A percentile compares a stretch with the other conserved stretches of the same genome.
phyloP scores from a whole-genome alignment of 1,139 yeast genomes.

The Hansenula anomala region DNA sequence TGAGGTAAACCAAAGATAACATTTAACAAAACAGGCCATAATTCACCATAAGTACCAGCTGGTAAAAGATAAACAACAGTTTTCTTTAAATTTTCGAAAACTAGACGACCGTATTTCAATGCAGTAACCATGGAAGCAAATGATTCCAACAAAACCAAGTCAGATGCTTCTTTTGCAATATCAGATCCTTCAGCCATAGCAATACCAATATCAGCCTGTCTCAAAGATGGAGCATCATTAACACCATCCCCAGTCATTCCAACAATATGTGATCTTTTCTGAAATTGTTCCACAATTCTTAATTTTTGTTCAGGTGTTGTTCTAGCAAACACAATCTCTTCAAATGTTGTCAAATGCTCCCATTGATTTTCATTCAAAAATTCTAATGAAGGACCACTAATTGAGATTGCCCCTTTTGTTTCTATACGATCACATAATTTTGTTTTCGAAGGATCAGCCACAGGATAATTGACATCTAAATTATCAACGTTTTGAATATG shows the following conservation, averaged over 20 bases:
- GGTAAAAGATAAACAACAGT: slow-evolving; percentile 47
- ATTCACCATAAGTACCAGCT: slow-evolving; percentile 49
- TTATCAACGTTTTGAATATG: slow-evolving; percentile 26
- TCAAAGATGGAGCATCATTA: slow-evolving; percentile 48
- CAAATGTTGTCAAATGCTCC: slow-evolving; percentile 33
- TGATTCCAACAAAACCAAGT: slow-evolving; percentile 38
- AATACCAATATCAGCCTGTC: slow-evolving; percentile 49
- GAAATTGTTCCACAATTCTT: slow-evolving; percentile 43
- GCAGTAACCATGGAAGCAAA: slow-evolving; percentile 47
- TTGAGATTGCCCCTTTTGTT: slow-evolving; percentile 28
- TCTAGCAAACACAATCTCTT: slow-evolving; percentile 46
- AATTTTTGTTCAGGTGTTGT: slow-evolving; percentile 53
- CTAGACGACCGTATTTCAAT: slow-evolving; percentile 42
- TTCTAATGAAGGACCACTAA: slow-evolving; percentile 37
- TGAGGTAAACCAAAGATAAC: slow-evolving; percentile 48
- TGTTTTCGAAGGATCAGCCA: slow-evolving; percentile 3
- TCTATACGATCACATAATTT: slow-evolving; percentile 8
- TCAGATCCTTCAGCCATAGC: slow-evolving; percentile 49
- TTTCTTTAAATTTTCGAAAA: slow-evolving; percentile 47
- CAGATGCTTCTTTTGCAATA: slow-evolving; percentile 56
- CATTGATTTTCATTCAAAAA: slow-evolving; percentile 37
- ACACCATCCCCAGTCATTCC: slow-evolving; percentile 55
- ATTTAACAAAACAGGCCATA: slow-evolving; percentile 48
- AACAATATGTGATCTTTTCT: slow-evolving; percentile 38
- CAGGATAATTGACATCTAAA: slow-evolving; percentile 14